Evolutionary conservation across 148 eudicot genomes (phyloP).

Genomic region (Selenicereus undatus): DNA sequence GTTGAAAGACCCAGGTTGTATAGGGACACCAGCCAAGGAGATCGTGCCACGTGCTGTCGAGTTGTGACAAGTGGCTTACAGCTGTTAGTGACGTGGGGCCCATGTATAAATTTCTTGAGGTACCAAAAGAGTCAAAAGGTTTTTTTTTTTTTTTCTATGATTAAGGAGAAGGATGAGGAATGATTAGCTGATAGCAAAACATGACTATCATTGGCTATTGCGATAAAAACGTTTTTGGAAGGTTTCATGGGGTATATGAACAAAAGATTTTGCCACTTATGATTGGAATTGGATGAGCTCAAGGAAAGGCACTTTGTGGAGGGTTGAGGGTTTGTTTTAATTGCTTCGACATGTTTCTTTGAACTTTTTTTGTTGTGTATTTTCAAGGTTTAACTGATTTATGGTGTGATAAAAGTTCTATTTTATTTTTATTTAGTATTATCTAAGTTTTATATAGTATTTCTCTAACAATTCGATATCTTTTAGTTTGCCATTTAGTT

Average conservation of each 20-base stretch:
- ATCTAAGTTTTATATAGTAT: too few relatives aligned
- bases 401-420: too few relatives aligned
- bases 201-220: neutral
- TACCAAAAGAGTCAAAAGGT: too few relatives aligned
- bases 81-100: neutral
- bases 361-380: too few relatives aligned
- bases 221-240: neutral
- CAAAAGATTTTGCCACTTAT: neutral
- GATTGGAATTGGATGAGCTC: neutral
- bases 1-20: constrained; percentile 10
- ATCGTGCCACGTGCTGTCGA: constrained; percentile 14
- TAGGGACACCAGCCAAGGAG: neutral
- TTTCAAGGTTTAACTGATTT: too few relatives aligned
- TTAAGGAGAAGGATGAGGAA: neutral
- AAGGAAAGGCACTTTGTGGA: too few relatives aligned
- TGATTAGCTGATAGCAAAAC: neutral
- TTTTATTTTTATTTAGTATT: too few relatives aligned
- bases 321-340: too few relatives aligned
- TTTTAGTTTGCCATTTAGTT: too few relatives aligned
- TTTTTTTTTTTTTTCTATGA: neutral
- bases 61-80: constrained; percentile 14
- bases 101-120: neutral
- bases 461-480: too few relatives aligned
- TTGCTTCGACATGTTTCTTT: too few relatives aligned
- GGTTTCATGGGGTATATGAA: too few relatives aligned